These are phyloP conservation scores for Aspergillus intermedius DNA, from an alignment of 2,329 filamentous ascomycete species.

Conservation along the genomic window DNA sequence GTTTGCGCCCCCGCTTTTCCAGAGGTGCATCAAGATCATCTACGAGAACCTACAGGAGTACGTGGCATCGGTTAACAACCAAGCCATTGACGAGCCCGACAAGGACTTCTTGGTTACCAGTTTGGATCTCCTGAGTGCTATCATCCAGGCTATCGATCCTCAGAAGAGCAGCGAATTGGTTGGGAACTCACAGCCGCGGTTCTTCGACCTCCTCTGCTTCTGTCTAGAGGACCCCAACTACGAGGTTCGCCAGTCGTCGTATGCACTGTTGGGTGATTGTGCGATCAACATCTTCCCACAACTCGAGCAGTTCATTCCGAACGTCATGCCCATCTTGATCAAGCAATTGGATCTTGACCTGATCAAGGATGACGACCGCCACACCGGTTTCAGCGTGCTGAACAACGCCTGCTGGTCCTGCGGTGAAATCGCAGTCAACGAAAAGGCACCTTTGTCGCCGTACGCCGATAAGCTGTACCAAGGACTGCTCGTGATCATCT, in stretches of 20 bases:
- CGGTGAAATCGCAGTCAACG: conserved; percentile 82
- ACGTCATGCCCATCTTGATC: conserved; percentile 70
- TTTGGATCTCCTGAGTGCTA: conserved; percentile 83
- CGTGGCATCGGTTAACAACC: conserved; percentile 61
- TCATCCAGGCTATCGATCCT: conserved; percentile 79
- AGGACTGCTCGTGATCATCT: conserved; percentile 73
- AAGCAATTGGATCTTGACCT: conserved; percentile 78
- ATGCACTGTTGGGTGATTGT: conserved; percentile 88
- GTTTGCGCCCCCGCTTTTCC: conserved; percentile 80
- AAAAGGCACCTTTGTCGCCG: conserved; percentile 63
- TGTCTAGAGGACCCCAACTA: conserved; percentile 89
- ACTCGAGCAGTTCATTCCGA: conserved; percentile 65
- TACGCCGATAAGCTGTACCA: conserved; percentile 72
- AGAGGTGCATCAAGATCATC: conserved; percentile 82
- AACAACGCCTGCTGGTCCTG: conserved; percentile 98
- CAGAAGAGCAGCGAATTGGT: conserved; percentile 71
- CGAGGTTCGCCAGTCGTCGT: conserved; percentile 92
- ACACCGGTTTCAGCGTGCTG: conserved; percentile 81
- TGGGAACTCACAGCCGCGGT: conserved; percentile 65
- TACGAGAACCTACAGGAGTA: conserved; percentile 83
- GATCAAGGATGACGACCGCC: conserved; percentile 70
- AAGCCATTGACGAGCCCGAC: conserved; percentile 69
- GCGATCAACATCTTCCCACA: conserved; percentile 85
- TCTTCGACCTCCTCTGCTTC: conserved; percentile 84
- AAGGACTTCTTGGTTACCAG: conserved; percentile 97